Conservation (phyloP, 441 rosid genomes). For the Populus hybrid region DNA sequence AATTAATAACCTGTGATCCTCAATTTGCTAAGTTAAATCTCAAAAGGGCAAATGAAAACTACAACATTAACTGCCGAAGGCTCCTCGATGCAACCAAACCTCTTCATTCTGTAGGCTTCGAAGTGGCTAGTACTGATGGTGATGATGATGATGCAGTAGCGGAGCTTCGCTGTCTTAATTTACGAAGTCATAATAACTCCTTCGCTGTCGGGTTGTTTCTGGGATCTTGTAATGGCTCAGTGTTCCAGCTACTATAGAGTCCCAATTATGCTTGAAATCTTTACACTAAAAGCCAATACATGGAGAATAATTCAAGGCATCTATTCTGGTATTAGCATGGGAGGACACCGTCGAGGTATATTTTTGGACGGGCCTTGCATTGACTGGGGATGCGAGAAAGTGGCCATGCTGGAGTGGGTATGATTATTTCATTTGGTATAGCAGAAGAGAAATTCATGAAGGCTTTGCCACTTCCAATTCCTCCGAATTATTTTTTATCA, state of each 20-base stretch:
- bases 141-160: not conserved
- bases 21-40: not conserved
- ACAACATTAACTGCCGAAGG: not conserved
- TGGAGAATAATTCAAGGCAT: not conserved
- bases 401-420: not conserved
- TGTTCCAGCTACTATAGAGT: not conserved
- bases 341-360: not conserved
- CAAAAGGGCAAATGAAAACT: not conserved
- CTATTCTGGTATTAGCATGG: not conserved
- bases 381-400: not conserved
- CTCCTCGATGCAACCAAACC: not conserved
- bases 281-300: not conserved
- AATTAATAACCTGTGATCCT: not conserved
- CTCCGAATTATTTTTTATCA: not conserved
- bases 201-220: not conserved
- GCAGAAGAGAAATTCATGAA: not conserved
- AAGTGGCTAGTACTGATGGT: not conserved
- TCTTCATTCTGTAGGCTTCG: not conserved
- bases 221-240: not conserved
- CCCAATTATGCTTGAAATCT: not conserved
- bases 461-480: not conserved
- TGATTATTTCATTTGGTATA: not conserved
- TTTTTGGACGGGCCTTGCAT: not conserved
- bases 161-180: not conserved
- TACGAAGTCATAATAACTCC: not conserved